Evolutionary conservation across 495 filamentous ascomycete genomes (phyloP).

Genomic region (Trichodelitschia bisporula): DNA sequence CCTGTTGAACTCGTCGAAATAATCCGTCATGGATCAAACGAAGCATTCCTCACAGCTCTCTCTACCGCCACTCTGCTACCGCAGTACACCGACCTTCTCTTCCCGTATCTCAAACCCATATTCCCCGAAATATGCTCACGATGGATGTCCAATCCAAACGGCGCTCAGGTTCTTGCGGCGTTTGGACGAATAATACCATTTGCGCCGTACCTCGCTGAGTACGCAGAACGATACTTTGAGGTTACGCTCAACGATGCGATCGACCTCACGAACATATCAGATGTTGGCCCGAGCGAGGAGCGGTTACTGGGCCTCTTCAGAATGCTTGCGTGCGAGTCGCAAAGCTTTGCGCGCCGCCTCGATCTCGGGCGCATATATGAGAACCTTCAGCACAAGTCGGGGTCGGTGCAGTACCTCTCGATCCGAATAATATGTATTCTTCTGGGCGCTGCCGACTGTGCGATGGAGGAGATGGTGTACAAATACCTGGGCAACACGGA

Average conservation of each 20-base stretch:
- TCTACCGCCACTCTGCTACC: conserved; percentile 40
- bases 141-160: conserved; percentile 31
- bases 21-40: conserved; percentile 34
- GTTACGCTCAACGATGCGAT: neutral
- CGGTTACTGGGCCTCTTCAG: conserved; percentile 48
- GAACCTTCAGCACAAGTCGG: conserved; percentile 35
- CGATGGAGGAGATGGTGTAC: conserved; percentile 41
- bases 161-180: conserved; percentile 30
- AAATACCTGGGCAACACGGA: conserved; percentile 33
- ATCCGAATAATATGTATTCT: conserved; percentile 56
- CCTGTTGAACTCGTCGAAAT: conserved; percentile 39
- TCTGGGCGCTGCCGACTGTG: conserved; percentile 56
- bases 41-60: conserved; percentile 44
- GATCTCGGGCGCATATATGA: conserved; percentile 31
- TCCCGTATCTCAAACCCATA: conserved; percentile 39
- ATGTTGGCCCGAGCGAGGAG: no score
- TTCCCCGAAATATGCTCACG: conserved; percentile 59
- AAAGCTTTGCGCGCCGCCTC: conserved; percentile 12
- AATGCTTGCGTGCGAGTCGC: conserved; percentile 41
- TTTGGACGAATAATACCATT: conserved; percentile 62
- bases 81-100: conserved; percentile 37
- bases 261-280: no score
- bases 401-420: conserved; percentile 49
- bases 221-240: no score
- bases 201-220: conserved; percentile 40